These are phyloP conservation scores for Cordyceps fumosorosea DNA, from an alignment of 2,329 filamentous ascomycete genomes.

Conservation along the genomic window DNA sequence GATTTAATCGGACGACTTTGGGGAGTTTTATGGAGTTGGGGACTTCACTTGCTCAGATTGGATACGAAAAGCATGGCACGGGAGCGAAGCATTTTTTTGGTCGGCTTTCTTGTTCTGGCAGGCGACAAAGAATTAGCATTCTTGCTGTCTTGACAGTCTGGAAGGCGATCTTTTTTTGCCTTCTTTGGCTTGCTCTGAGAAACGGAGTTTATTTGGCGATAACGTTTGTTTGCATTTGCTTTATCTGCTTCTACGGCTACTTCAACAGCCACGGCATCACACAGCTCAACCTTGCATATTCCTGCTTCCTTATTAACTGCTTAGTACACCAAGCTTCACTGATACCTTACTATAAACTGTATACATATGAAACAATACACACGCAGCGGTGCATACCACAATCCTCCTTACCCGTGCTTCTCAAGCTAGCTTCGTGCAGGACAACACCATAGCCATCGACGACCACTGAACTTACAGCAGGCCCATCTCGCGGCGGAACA, in stretches of 20 bases:
- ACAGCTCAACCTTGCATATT: constrained; percentile 1
- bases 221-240: neutral
- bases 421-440: no score
- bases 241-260: neutral
- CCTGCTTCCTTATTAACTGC: neutral
- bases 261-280: constrained; percentile 3
- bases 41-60: neutral
- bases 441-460: neutral
- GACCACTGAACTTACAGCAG: neutral
- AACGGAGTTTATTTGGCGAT: neutral
- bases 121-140: no score
- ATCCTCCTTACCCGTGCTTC: neutral
- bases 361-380: neutral
- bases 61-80: neutral
- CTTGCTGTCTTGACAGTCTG: neutral
- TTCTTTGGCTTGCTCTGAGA: neutral
- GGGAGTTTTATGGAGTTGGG: neutral
- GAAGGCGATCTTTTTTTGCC: neutral
- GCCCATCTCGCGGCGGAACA: constrained; percentile 13
- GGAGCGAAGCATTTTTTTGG: neutral
- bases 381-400: neutral
- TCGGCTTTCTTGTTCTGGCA: neutral
- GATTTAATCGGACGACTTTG: neutral
- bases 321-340: neutral
- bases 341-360: neutral